phyloP scores from a whole-genome alignment of 148 eudicot species.

The Salicornia ramosissima region DNA sequence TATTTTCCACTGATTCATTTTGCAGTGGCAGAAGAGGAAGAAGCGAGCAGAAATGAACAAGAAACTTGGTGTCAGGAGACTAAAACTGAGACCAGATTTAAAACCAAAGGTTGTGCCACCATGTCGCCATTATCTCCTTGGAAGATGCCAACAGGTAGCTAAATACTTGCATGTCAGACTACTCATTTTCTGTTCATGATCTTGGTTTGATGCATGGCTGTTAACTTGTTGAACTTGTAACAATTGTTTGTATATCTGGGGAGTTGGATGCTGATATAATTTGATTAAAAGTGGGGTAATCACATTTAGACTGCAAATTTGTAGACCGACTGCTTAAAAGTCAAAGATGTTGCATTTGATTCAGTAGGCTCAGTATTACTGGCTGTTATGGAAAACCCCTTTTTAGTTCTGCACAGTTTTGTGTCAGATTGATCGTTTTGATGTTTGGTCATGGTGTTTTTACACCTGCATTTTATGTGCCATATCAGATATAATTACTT shows the following conservation, averaged over 20 bases:
- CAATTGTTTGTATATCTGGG: neutral
- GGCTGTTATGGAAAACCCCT: neutral
- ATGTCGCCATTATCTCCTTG: conserved; percentile 84
- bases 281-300: neutral
- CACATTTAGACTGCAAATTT: neutral
- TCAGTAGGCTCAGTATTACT: neutral
- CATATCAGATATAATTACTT: neutral
- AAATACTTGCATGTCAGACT: conserved; percentile 12
- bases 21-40: conserved; percentile 64
- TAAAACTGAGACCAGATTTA: conserved; percentile 57
- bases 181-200: neutral
- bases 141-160: conserved; percentile 89
- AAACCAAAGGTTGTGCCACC: conserved; percentile 51
- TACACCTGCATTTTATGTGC: neutral
- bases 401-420: no score
- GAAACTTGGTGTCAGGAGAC: conserved; percentile 70
- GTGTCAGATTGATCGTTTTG: neutral
- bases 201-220: neutral
- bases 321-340: neutral
- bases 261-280: neutral
- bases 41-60: conserved; percentile 75
- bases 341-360: neutral
- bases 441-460: neutral
- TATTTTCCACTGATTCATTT: conserved; percentile 12
- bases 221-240: neutral